These are phyloP conservation scores for Cryphonectria parasitica DNA, from an alignment of 2,329 filamentous ascomycete species.

Conservation along the genomic window DNA sequence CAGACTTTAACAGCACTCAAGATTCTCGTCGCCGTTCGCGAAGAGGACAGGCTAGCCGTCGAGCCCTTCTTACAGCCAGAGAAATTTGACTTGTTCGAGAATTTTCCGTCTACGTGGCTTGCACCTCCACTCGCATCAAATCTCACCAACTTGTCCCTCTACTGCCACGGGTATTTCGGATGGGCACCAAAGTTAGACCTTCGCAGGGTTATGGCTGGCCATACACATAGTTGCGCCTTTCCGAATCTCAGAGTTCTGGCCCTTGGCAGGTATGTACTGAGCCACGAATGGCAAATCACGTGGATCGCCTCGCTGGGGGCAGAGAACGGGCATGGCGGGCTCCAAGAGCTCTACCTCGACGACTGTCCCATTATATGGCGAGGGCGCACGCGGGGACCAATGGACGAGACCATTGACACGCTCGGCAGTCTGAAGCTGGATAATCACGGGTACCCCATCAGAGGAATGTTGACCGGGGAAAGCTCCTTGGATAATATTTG, in stretches of 20 bases:
- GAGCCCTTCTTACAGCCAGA: background rate
- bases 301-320: conserved; percentile 47
- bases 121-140: conserved; percentile 26
- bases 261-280: conserved; percentile 47
- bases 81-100: conserved; percentile 32
- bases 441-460: conserved; percentile 11
- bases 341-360: conserved; percentile 48
- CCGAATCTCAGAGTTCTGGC: conserved; percentile 45
- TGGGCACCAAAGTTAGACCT: conserved; percentile 46
- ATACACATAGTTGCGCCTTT: conserved; percentile 33
- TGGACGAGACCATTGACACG: background rate
- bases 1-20: conserved; percentile 8
- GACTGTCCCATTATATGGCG: conserved; percentile 44
- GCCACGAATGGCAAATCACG: conserved; percentile 49
- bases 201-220: conserved; percentile 24
- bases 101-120: conserved; percentile 34
- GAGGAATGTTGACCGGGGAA: conserved; percentile 4
- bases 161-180: conserved; percentile 43
- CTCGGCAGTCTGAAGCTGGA: background rate
- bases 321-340: conserved; percentile 35
- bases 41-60: background rate
- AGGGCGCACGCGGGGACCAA: background rate
- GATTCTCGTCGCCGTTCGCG: background rate
- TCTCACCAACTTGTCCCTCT: conserved; percentile 45
- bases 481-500: background rate